Evolutionary conservation across 2,329 filamentous ascomycete genomes (phyloP), one percentile per base, ranked within the genome.

Genomic region (Neofusicoccum cordaticola): DNA sequence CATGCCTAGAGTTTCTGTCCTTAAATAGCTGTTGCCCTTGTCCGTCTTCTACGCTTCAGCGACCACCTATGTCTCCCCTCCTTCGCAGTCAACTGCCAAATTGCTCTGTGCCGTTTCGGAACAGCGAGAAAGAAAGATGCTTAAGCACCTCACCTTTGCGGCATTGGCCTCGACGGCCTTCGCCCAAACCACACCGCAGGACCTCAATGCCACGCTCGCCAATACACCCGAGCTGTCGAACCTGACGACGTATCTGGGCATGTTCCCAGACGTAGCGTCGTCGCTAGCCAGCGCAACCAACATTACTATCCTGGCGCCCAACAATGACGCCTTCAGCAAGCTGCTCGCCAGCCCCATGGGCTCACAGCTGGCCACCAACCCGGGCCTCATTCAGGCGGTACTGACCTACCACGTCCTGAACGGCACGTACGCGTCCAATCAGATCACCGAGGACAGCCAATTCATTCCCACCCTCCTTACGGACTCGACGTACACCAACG

Each of bases 381-480:
- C 69, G 75, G 65, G 83, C 83, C 4, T 72, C 87, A 34, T 62
- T 2, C 37, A 62, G 37, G 37, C 34, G 2, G n/a, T 62, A 1
- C 73, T 89, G 22, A 77, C 74, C 63, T 89, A 89, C 72, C 86
- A 89, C 71, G 80, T 88, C 19, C 73, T 88, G 7, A 82, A 84
- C 64, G 86, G 85, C 42, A 81, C 79, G 0, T 80, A 82, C 67
- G 69, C 65, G 3, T 71, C 79, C 0, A 69, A 68, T 4, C 71
- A 75, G 3, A 75, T 81, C 63, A 77, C 72, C 4, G 74, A 76
- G 35, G 76, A 71, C 48, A 27, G 9, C 12, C n/a, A n/a, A 9
- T 85, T 86, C 69, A 70, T 81, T 1, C 79, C 79, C 13, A 83
- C 82, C 2, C 71, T 83, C 7, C 75, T 89, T 62, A 83, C 76